Base-by-base conservation (phyloP, 2,329 filamentous ascomycete genomes). In the Fusarium sp. region DNA sequence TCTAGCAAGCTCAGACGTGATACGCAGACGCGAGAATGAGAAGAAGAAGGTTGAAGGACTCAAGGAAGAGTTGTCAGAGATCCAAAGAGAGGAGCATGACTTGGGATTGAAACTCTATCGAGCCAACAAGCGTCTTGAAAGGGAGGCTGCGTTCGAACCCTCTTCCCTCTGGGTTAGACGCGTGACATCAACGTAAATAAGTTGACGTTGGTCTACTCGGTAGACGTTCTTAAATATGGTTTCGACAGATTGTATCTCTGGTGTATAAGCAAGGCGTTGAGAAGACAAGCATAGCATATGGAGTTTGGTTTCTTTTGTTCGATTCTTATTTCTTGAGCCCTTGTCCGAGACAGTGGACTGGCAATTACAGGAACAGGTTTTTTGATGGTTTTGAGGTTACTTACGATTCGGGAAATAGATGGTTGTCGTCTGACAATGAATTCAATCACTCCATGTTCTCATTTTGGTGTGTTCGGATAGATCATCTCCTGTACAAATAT, bases 91-190 rank as follows among this genome's bases (percentile, higher is more conserved):
- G 77, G 90, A 94, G 78, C 91, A 95, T 74, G 92, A 96, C 56
- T 80, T 94, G 41, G 92, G 92, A 2, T 80, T 96, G 72, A 90
- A 89, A 77, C 82, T 96, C 55, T 88, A 92, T 75, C 83, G 91
- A 22, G 90, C 91, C 11, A 90, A 92, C 79, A 94, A 93, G 81
- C 86, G 92, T 47, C 84, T 89, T 71, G 91, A 94, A 72, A 86
- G 90, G 67, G 86, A 90, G 52, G 84, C 84, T 4, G 83, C 84
- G 33, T 90, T 84, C 72, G 89, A 92, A 73, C 87, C 87, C 13
- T 90, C 89, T 1, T 87, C 87, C 30, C 79, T 96, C 11, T 96
- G 93, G 93, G 91, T 96, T 49, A 86, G 90, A 73, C 85, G 93
- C 67, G 90, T 94, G 63, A 94, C 92, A 20, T 87, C 84, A 64